A percentile compares a stretch with the other conserved stretches of the same genome.
Evolutionary conservation across 768 basidiomycete species (phyloP).

Genomic region (Mycena chlorophos): DNA sequence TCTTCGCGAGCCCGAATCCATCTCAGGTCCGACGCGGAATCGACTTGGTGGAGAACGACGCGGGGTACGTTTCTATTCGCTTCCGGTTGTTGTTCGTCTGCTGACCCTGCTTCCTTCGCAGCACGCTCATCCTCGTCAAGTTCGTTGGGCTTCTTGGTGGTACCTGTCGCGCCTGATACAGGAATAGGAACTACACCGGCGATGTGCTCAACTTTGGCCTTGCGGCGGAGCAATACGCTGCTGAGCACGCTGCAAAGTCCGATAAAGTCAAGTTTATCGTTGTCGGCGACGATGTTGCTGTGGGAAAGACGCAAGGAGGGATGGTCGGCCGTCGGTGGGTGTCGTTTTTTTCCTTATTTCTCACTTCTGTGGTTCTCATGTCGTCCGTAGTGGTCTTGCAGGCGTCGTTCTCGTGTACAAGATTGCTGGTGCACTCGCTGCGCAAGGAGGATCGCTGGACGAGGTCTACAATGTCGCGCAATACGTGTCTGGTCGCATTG

Average conservation of each 20-base stretch:
- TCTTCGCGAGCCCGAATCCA: conserved; percentile 90
- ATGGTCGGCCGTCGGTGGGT: conserved; percentile 79
- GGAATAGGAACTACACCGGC: conserved; percentile 78
- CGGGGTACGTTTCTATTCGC: conserved; percentile 50
- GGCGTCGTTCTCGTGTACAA: conserved; percentile 87
- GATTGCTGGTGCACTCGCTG: conserved; percentile 81
- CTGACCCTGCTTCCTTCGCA: conserved; percentile 26
- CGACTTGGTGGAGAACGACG: conserved; percentile 69
- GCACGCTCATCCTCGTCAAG: conserved; percentile 85
- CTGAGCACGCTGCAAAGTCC: conserved; percentile 64
- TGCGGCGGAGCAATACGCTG: conserved; percentile 81
- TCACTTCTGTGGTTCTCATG: background rate
- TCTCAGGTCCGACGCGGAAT: conserved; percentile 82
- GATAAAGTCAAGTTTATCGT: conserved; percentile 73
- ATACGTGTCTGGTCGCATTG: conserved; percentile 65
- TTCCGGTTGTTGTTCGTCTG: background rate
- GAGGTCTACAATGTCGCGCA: conserved; percentile 68
- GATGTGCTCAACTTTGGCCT: conserved; percentile 91
- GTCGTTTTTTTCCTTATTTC: background rate
- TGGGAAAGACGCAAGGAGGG: conserved; percentile 75
- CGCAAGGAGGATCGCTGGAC: conserved; percentile 64
- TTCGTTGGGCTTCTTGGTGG: conserved; percentile 29
- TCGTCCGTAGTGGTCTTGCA: conserved; percentile 65
- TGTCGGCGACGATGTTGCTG: conserved; percentile 89
- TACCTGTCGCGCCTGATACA: conserved; percentile 2